Evolutionary conservation across 768 basidiomycete genomes (phyloP), one percentile per base, ranked within the genome.

Genomic region (Cantharellus cinnabarinus): DNA sequence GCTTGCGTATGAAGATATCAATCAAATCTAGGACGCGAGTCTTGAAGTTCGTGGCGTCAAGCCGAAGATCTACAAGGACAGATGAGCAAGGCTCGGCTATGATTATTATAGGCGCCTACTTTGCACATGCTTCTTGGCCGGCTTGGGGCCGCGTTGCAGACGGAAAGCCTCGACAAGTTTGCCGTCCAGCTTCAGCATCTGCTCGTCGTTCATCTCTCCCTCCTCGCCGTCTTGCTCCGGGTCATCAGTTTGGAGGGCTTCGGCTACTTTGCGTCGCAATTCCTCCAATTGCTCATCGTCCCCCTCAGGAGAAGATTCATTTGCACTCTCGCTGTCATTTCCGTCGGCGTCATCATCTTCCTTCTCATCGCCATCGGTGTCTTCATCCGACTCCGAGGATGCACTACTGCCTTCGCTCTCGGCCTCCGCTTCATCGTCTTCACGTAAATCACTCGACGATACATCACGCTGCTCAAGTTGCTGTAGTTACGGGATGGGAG

Each of bases 111-210:
- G 57, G 20, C 41, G 67, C 76, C 60, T 58, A 85, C 88, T 79
- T 75, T 83, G 87, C 58, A 75, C 76, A 42, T 72, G 71, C 66
- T 79, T 81, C 68, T 75, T 78, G 58, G 77, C 80, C 59, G 35
- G 10, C 35, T 37, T 10, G 10, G 52, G 52, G 7, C 52, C 52
- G 14, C 35, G 52, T 37, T 54, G 52, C 52, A 54, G 14, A 37
- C 52, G 77, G 77, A 99, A 94, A 39, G 90, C 82, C 57, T 82
- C 79, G 3, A 87, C 89, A 4, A 99, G 79, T 67, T 94, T 85
- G 55, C 87, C 85, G 66, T 99, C 94, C 37, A 98, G 79, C 41
- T 85, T 85, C 76, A 98, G 82, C 94, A 99, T 99, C 71, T 95
- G 89, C 35, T 98, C 93, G 67, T 99, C 94, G 67, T 95, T 86